A percentile compares a stretch with the other conserved stretches of the same genome.
Conservation (phyloP, 1,139 yeast species). For the Pichiaceae sp. region DNA sequence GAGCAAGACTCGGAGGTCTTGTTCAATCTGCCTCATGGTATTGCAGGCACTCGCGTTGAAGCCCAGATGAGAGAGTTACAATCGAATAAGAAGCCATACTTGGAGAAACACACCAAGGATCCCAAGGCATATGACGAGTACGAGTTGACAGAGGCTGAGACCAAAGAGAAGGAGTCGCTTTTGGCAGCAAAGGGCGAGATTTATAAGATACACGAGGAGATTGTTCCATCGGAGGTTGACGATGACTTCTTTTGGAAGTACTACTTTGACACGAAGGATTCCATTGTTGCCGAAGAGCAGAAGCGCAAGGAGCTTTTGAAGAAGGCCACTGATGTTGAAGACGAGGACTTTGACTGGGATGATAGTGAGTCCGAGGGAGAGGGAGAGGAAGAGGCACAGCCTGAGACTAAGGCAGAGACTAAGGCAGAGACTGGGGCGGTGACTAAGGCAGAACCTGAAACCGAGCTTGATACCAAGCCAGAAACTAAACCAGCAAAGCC, state of each 20-base stretch:
- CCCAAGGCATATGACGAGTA: conserved; percentile 19
- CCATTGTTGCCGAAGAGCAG: conserved; percentile 54
- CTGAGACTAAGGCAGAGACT: background rate
- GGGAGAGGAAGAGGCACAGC: background rate
- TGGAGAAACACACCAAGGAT: conserved; percentile 17
- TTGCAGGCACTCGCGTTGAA: conserved; percentile 42
- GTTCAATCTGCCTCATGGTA: conserved; percentile 32
- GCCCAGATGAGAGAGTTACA: conserved; percentile 49
- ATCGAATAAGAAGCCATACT: conserved; percentile 37
- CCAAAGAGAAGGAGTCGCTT: conserved; percentile 36
- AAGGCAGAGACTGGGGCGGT: background rate
- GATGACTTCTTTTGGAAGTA: conserved; percentile 69
- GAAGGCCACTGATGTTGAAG: conserved; percentile 34
- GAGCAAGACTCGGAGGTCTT: conserved; percentile 26
- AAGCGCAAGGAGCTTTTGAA: conserved; percentile 56
- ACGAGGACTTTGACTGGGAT: conserved; percentile 28
- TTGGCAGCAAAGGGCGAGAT: conserved; percentile 38
- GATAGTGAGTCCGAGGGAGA: conserved; percentile 2
- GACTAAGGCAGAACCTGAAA: background rate
- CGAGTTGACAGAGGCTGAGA: conserved; percentile 21
- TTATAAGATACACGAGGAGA: conserved; percentile 50
- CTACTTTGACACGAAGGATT: conserved; percentile 50
- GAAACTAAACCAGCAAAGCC: background rate
- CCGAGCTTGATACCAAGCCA: background rate
- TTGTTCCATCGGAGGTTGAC: conserved; percentile 59